Conservation (phyloP, 2,329 filamentous ascomycete genomes). For the Botryosphaeria dothidea region DNA sequence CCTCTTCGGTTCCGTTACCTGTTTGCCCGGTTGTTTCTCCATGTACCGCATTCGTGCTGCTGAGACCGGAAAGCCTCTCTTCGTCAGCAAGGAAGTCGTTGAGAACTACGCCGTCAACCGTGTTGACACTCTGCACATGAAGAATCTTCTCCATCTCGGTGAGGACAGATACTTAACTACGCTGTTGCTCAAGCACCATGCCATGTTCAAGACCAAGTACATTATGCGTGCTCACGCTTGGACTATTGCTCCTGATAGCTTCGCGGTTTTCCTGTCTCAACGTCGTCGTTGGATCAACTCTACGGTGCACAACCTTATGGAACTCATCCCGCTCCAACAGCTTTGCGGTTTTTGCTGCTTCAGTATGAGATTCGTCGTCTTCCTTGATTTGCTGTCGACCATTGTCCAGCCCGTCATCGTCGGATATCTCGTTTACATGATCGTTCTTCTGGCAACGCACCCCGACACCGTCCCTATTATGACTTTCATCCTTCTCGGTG, state of each 20-base stretch:
- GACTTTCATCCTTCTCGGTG: slow-evolving; percentile 85
- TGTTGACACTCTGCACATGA: slow-evolving; percentile 97
- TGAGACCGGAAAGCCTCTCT: slow-evolving; percentile 92
- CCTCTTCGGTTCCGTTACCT: slow-evolving; percentile 95
- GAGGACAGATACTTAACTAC: slow-evolving; percentile 98
- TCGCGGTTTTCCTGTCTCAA: slow-evolving; percentile 93
- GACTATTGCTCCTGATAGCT: slow-evolving; percentile 95
- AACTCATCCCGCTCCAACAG: slow-evolving; percentile 89
- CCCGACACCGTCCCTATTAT: slow-evolving; percentile 73
- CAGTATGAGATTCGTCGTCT: slow-evolving; percentile 98
- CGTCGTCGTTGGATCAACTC: slow-evolving; percentile 99
- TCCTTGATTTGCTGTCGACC: slow-evolving; percentile 89
- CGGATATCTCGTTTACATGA: slow-evolving; percentile 85
- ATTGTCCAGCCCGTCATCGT: slow-evolving; percentile 89
- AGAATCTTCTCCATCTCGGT: slow-evolving; percentile 93
- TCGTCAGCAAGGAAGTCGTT: slow-evolving; percentile 90
- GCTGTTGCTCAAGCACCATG: slow-evolving; percentile 85
- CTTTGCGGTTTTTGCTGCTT: slow-evolving; percentile 99
- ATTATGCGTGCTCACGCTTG: slow-evolving; percentile 89
- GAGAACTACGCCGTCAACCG: slow-evolving; percentile 88
- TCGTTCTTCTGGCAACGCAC: slow-evolving; percentile 52
- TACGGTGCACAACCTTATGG: slow-evolving; percentile 94
- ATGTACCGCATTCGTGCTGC: slow-evolving; percentile 98
- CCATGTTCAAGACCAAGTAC: slow-evolving; percentile 98
- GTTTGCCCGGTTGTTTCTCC: slow-evolving; percentile 96